These are phyloP conservation scores for Leishmania tarentolae DNA, from an alignment of 208 protist species.

Conservation along the genomic window DNA sequence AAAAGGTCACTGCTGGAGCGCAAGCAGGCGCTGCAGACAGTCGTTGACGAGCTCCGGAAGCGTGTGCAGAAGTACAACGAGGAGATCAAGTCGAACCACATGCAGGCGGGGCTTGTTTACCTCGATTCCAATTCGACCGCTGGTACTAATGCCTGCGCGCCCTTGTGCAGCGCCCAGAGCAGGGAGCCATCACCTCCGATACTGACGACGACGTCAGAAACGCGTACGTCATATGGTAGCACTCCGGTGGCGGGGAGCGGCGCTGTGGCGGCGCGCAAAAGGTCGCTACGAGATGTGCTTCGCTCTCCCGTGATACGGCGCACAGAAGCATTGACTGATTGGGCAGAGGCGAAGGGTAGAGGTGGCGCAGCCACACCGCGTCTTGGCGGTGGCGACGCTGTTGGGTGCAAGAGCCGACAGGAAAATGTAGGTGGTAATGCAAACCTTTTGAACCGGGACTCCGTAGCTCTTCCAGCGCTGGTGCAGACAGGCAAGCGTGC, in stretches of 20 bases:
- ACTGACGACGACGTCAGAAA: neutral
- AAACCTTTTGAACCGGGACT: neutral
- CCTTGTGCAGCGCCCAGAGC: neutral
- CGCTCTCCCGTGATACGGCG: conserved; percentile 4
- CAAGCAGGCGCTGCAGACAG: conserved; percentile 27
- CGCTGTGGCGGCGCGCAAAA: neutral
- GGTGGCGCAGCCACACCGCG: neutral
- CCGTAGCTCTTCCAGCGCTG: neutral
- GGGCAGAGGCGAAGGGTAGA: neutral
- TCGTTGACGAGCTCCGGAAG: conserved; percentile 16
- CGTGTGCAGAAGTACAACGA: conserved; percentile 25
- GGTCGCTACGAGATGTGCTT: conserved; percentile 25
- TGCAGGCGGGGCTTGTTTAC: conserved; percentile 3
- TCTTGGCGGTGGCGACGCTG: conserved; percentile 5
- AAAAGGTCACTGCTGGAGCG: conserved; percentile 5
- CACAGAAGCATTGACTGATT: neutral
- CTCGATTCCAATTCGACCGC: neutral
- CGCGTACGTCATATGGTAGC: neutral
- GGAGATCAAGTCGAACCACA: conserved; percentile 31
- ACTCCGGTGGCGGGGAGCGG: neutral
- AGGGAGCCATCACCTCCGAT: neutral
- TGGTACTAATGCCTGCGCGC: neutral
- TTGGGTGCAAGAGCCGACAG: neutral
- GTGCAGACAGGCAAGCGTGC: conserved; percentile 6
- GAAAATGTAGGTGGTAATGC: neutral